phyloP scores from a whole-genome alignment of 73 alveolate genomes.

The Paraurostyla sp. region DNA sequence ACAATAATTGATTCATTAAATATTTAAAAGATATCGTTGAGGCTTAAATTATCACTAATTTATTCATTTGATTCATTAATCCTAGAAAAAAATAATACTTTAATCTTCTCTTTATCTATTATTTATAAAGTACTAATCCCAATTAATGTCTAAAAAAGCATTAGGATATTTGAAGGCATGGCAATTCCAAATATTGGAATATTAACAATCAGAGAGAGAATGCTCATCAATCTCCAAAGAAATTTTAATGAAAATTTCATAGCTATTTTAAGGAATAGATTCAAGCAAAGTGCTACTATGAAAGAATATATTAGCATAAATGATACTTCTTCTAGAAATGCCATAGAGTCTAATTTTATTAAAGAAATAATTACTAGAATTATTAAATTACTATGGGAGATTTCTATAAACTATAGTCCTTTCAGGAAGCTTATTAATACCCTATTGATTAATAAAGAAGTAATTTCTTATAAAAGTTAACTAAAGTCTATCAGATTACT shows the following conservation, averaged over 20 bases:
- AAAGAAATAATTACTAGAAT: background rate
- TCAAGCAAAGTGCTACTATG: background rate
- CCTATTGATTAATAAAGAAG: background rate
- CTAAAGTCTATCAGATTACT: background rate
- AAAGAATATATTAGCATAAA: background rate
- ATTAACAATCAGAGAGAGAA: slow-evolving; percentile 1
- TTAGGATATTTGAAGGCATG: slow-evolving; percentile 6
- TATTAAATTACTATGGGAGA: background rate
- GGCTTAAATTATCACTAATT: background rate
- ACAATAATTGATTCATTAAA: too few species aligned
- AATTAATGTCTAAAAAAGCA: background rate
- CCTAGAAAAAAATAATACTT: background rate
- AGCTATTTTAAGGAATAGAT: background rate
- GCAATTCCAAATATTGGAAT: background rate
- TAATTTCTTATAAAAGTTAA: background rate
- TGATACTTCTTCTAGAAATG: background rate
- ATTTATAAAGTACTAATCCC: background rate
- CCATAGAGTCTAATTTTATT: background rate
- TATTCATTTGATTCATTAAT: background rate
- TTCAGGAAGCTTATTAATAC: background rate
- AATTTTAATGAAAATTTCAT: slow-evolving; percentile 16
- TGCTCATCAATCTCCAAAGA: slow-evolving; percentile 40
- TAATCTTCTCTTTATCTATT: background rate
- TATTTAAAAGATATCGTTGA: slow-evolving; percentile 3
- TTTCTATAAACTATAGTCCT: background rate